Percentiles rank a stretch among this genome's conserved stretches.
phyloP scores from a whole-genome alignment of 2,329 filamentous ascomycete genomes.

The Phialophora chinensis region DNA sequence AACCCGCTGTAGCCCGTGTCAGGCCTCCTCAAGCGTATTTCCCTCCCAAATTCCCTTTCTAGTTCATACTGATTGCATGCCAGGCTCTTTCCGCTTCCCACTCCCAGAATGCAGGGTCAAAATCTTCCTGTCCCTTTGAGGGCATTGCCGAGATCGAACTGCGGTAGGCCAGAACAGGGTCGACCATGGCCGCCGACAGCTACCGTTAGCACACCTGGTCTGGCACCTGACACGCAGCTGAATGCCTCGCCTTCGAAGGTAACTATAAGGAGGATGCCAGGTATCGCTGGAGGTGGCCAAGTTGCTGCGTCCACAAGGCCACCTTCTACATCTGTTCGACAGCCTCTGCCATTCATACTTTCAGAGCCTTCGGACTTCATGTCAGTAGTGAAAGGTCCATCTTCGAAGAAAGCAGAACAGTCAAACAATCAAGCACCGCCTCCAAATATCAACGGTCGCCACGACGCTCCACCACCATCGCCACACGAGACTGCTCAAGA shows the following conservation, averaged over 20 bases:
- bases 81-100: neutral
- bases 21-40: neutral
- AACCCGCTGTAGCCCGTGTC: neutral
- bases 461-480: neutral
- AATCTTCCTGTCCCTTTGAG: neutral
- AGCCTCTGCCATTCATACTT: neutral
- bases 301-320: neutral
- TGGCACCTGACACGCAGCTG: neutral
- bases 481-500: neutral
- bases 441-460: neutral
- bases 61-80: neutral
- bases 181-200: constrained; percentile 28
- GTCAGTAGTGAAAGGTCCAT: constrained; percentile 10
- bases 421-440: neutral
- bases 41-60: neutral
- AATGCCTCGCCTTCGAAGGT: neutral
- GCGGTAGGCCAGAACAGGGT: constrained; percentile 5
- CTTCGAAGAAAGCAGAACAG: constrained; percentile 1
- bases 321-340: neutral
- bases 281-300: neutral
- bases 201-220: constrained; percentile 13
- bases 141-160: neutral
- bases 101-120: neutral
- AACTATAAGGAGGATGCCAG: neutral
- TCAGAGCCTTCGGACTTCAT: constrained; percentile 23